phyloP scores from a whole-genome alignment of 345 rosid species.

The Hirschfeldia incana region DNA sequence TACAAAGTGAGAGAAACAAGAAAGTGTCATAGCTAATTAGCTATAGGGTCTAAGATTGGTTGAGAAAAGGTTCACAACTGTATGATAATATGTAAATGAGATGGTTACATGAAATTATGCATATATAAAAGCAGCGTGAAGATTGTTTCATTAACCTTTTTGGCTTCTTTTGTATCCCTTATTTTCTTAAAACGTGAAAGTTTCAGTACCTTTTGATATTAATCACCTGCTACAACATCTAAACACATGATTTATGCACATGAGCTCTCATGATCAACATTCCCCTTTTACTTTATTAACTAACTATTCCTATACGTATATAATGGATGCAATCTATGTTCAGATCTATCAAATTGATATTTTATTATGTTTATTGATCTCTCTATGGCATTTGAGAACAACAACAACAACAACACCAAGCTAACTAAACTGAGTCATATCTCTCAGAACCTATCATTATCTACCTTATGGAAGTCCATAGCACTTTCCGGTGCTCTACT shows the following conservation, averaged over 20 bases:
- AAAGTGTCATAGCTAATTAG: not conserved
- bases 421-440: conserved; percentile 28
- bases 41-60: not conserved
- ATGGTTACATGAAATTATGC: conserved; percentile 18
- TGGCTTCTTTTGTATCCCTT: not conserved
- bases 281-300: conserved; percentile 12
- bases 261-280: conserved; percentile 36
- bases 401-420: conserved; percentile 16
- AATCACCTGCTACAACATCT: not conserved
- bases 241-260: conserved; percentile 37
- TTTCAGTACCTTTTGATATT: not conserved
- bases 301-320: not conserved
- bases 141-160: not conserved
- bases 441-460: conserved; percentile 26
- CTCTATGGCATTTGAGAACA: conserved; percentile 36
- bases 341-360: not conserved
- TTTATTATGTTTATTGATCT: not conserved
- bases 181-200: conserved; percentile 20
- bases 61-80: not conserved
- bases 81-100: not conserved
- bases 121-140: conserved; percentile 18
- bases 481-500: conserved; percentile 30
- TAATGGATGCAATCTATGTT: not conserved
- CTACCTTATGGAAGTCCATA: conserved; percentile 36
- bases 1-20: not conserved